Percentiles rank a stretch among this genome's conserved stretches.
These are phyloP conservation scores for Dipodascopsis uninucleata DNA, from an alignment of 805 yeast species.

Conservation along the genomic window DNA sequence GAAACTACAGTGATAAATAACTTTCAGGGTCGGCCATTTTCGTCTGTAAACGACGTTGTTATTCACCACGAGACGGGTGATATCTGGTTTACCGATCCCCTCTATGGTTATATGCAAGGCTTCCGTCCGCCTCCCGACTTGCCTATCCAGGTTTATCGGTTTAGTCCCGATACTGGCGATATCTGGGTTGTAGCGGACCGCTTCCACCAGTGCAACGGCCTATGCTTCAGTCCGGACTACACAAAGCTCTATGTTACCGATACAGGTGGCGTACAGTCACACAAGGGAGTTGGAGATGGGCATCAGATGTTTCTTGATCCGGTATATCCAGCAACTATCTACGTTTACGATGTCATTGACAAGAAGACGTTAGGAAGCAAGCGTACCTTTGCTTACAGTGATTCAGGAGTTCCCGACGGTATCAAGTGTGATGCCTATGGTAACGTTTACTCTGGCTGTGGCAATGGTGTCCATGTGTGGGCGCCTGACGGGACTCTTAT, in stretches of 20 bases:
- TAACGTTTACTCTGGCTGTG: conserved; percentile 25
- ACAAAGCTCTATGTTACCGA: conserved; percentile 19
- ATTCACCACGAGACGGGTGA: conserved; percentile 25
- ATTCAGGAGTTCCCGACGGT: conserved; percentile 24
- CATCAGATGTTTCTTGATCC: conserved; percentile 12
- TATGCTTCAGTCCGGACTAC: conserved; percentile 27
- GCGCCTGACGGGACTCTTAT: conserved; percentile 12
- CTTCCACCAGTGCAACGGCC: conserved; percentile 23
- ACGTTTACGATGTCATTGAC: conserved; percentile 22
- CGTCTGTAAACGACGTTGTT: conserved; percentile 25
- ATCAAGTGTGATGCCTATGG: conserved; percentile 23
- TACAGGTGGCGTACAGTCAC: conserved; percentile 21
- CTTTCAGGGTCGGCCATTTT: conserved; percentile 24
- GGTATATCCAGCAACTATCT: conserved; percentile 19
- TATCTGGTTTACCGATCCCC: conserved; percentile 26
- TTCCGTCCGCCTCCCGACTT: conserved; percentile 19
- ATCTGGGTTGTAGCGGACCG: conserved; percentile 18
- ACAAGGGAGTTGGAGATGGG: conserved; percentile 24
- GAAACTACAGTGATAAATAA: conserved; percentile 16
- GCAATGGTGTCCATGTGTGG: conserved; percentile 26
- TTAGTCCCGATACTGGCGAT: conserved; percentile 15
- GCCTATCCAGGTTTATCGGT: conserved; percentile 22
- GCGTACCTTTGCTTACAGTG: conserved; percentile 19
- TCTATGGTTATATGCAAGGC: conserved; percentile 24
- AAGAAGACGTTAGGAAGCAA: conserved; percentile 6